These are phyloP conservation scores for Fusarium virguliforme DNA, from an alignment of 2,329 filamentous ascomycete species.

Conservation along the genomic window DNA sequence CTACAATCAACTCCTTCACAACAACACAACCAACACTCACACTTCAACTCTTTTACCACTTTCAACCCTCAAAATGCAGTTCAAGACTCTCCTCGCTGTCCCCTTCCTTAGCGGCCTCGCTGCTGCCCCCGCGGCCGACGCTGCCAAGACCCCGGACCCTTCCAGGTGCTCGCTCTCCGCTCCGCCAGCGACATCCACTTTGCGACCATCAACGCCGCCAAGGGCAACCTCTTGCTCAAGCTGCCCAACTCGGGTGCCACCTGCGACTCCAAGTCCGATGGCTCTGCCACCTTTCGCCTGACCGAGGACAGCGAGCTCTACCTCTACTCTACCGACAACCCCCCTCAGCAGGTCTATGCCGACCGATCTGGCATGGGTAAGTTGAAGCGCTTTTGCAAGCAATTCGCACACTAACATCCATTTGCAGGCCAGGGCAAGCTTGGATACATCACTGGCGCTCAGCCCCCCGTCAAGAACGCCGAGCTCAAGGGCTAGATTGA, in stretches of 20 bases:
- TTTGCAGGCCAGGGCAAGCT: constrained; percentile 66
- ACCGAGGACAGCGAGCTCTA: constrained; percentile 60
- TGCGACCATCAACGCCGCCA: constrained; percentile 61
- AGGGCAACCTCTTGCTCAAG: constrained; percentile 62
- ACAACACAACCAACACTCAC: background rate
- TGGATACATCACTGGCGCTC: constrained; percentile 66
- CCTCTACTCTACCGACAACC: constrained; percentile 62
- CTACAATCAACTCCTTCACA: constrained; percentile 5
- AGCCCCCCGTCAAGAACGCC: constrained; percentile 57
- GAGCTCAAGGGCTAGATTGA: constrained; percentile 67
- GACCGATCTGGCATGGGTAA: constrained; percentile 74
- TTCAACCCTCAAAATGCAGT: constrained; percentile 41
- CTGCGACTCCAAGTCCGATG: constrained; percentile 61
- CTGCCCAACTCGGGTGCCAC: constrained; percentile 63
- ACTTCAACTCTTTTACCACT: background rate
- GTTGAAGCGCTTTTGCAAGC: constrained; percentile 28
- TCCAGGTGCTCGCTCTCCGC: constrained; percentile 66
- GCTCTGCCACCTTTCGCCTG: constrained; percentile 66
- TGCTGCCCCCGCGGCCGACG: constrained; percentile 28
- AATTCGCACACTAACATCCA: background rate
- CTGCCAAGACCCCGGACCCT: constrained; percentile 51
- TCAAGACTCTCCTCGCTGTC: constrained; percentile 46
- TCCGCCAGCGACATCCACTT: constrained; percentile 67
- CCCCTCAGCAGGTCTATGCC: constrained; percentile 66
- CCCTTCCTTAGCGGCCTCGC: constrained; percentile 35